Percentiles rank a stretch among this genome's conserved stretches.
Conservation (phyloP, 179 eudicot species). For the Drosera spatulata region DNA sequence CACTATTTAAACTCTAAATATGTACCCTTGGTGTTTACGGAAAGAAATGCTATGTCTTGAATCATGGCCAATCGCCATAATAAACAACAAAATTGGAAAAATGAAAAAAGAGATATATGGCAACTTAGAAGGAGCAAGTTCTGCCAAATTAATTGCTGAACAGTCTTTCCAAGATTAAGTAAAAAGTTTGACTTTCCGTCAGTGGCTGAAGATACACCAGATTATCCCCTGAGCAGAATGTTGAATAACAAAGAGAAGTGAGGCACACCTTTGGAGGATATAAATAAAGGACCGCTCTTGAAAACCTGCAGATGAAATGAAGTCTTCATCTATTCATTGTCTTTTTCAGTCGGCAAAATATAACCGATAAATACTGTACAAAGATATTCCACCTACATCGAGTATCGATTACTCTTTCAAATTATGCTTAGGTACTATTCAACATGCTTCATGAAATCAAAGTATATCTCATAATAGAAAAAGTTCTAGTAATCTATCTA, state of each 20-base stretch:
- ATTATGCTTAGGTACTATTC: no score
- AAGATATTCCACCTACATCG: not conserved
- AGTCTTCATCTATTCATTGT: no score
- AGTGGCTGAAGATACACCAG: no score
- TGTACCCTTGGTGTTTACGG: not conserved
- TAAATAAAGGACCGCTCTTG: conserved; percentile 68
- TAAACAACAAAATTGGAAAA: not conserved
- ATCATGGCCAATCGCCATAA: no score
- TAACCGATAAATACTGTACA: not conserved
- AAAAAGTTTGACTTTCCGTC: not conserved
- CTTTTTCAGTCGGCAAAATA: not conserved
- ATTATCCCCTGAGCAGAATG: not conserved
- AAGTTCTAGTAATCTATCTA: no score
- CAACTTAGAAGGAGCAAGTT: not conserved
- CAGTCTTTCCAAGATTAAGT: not conserved
- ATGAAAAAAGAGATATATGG: not conserved
- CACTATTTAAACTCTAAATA: not conserved
- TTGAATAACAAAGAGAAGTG: conserved; percentile 3
- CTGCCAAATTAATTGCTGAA: not conserved
- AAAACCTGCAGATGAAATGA: conserved; percentile 40
- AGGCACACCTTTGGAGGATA: conserved; percentile 80
- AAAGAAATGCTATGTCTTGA: no score
- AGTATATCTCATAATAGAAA: no score
- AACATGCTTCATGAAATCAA: no score
- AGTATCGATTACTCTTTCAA: no score